Evolutionary conservation across 2,329 filamentous ascomycete genomes (phyloP).

Genomic region (Alternaria triticina): DNA sequence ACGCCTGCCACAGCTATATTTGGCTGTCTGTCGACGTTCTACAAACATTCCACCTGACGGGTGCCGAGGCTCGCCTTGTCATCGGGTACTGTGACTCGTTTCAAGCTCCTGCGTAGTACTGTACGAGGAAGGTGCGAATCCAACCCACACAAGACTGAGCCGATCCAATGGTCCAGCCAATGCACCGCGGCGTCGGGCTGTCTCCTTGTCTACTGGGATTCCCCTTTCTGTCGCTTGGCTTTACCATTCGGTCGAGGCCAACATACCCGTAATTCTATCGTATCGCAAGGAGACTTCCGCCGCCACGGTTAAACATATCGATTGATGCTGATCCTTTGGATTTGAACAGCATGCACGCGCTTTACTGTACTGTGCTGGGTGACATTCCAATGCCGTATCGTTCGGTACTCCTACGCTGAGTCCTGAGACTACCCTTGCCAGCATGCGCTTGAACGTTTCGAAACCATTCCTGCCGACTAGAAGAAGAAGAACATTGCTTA

Average conservation of each 20-base stretch:
- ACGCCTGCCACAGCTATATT: conserved; percentile 6
- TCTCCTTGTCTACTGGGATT: background rate
- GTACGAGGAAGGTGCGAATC: conserved; percentile 1
- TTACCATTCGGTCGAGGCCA: background rate
- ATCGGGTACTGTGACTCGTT: background rate
- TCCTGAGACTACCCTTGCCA: background rate
- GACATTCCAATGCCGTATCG: background rate
- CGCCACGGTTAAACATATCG: background rate
- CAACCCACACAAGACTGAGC: background rate
- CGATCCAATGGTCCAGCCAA: conserved; percentile 14
- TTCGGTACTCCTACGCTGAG: background rate
- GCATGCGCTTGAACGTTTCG: conserved; percentile 13
- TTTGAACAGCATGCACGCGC: background rate
- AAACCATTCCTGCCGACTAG: conserved; percentile 6
- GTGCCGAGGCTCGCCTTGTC: background rate
- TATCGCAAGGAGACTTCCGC: conserved; percentile 2
- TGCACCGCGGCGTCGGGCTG: background rate
- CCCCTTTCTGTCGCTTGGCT: conserved; percentile 9
- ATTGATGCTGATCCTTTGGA: background rate
- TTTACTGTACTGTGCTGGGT: background rate
- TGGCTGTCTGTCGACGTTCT: background rate
- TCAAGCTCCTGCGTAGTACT: background rate
- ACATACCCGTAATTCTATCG: background rate
- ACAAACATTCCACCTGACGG: background rate
- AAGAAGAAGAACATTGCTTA: conserved; percentile 5